These are phyloP conservation scores for Rhodotorula sp. DNA, from an alignment of 1,284 basidiomycete genomes.

Conservation along the genomic window DNA sequence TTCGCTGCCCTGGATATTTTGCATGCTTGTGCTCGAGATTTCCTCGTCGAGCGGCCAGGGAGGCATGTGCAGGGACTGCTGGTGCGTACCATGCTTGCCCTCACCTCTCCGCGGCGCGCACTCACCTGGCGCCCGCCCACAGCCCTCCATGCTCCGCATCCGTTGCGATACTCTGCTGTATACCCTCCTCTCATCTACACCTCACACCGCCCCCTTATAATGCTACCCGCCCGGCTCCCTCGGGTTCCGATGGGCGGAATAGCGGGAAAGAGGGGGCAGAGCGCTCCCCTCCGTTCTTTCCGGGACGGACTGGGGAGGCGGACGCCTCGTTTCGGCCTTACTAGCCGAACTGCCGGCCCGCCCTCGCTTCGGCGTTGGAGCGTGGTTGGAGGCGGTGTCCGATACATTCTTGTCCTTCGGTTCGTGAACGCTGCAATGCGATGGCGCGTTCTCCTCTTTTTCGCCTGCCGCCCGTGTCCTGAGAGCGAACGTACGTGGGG, in stretches of 20 bases:
- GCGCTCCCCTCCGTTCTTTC: background rate
- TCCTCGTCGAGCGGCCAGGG: background rate
- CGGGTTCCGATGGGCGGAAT: constrained; percentile 3
- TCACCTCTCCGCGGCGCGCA: background rate
- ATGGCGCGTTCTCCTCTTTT: background rate
- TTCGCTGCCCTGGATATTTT: background rate
- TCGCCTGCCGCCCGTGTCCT: too few species aligned
- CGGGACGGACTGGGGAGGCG: background rate
- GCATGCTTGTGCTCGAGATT: background rate
- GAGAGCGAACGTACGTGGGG: too few species aligned
- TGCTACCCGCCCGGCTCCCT: background rate
- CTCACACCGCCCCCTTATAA: constrained; percentile 9
- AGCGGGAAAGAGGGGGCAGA: constrained; percentile 29
- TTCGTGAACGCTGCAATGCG: background rate
- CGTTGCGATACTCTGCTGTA: background rate
- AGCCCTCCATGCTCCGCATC: background rate
- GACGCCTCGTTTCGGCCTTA: constrained; percentile 18
- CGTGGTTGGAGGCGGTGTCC: constrained; percentile 10
- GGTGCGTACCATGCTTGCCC: background rate
- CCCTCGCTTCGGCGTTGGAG: too few species aligned
- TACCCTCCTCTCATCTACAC: background rate
- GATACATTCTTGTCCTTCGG: background rate
- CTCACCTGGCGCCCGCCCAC: background rate
- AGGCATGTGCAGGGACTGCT: background rate
- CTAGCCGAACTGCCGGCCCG: constrained; percentile 6